Percentiles rank a stretch among this genome's conserved stretches.
Conservation (phyloP, 768 basidiomycete genomes). For the Coprinellus micaceus region DNA sequence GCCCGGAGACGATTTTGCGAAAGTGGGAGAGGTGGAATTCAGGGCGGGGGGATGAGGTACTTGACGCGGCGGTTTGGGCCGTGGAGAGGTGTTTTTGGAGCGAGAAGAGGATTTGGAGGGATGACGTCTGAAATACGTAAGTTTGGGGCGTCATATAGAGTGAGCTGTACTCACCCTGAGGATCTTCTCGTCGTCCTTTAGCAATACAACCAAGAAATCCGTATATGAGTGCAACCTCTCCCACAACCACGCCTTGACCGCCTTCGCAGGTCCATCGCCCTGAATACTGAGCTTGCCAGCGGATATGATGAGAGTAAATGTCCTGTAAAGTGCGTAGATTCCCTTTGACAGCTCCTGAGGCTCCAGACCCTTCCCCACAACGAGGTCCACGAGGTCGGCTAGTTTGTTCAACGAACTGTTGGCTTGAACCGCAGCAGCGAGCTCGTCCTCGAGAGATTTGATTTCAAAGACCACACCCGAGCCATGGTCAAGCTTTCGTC, state of each 20-base stretch:
- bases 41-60: conserved; percentile 39
- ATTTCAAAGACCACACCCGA: conserved; percentile 25
- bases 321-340: conserved; percentile 78
- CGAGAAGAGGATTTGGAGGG: conserved; percentile 73
- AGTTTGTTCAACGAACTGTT: conserved; percentile 73
- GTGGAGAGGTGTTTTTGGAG: conserved; percentile 76
- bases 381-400: conserved; percentile 66
- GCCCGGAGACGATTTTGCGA: conserved; percentile 54
- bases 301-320: conserved; percentile 63
- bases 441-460: conserved; percentile 49
- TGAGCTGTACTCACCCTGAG: conserved; percentile 54
- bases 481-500: conserved; percentile 36
- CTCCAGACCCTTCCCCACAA: conserved; percentile 38
- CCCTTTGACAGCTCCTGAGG: conserved; percentile 64
- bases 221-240: conserved; percentile 70
- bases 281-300: conserved; percentile 50
- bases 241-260: conserved; percentile 78
- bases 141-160: neutral
- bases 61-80: conserved; percentile 42
- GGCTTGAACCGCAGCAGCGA: conserved; percentile 49
- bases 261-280: conserved; percentile 53
- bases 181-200: conserved; percentile 74
- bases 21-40: conserved; percentile 71
- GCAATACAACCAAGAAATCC: conserved; percentile 60
- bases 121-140: conserved; percentile 47